Base-by-base conservation (phyloP, 2,329 filamentous ascomycete genomes). In the Alternaria atra region DNA sequence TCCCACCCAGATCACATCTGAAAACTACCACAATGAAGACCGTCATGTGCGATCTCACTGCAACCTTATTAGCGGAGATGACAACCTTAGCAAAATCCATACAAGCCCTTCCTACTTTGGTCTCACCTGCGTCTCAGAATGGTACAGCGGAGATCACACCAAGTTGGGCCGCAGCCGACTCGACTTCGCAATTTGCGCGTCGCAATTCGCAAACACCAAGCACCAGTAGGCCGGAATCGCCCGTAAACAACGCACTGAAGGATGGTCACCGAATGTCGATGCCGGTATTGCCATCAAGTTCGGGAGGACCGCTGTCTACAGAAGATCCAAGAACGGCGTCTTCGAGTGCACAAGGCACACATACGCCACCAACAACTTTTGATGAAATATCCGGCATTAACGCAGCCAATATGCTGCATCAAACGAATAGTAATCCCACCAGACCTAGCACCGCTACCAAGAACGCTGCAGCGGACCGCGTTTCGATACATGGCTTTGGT, bases 261-360 rank as follows among this genome's bases (percentile, higher is more conserved):
- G 82, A 84, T 51, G 83, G 88, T 44, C 83, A 87, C 60, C 89
- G 92, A 63, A 93, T 94, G 90, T 94, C 92, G 1, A 91, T 94
- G 89, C 92, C 91, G 13, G 85, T 86, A 20, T 83, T 84, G 29
- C 86, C 68, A 79, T 86, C 75, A 6, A 61, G 67, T 12, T 67
- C 74, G 3, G 71, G 72, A 48, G 63, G 61, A 12, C 61, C 71
- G 4, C 46, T 73, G 23, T 61, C 65, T 4, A 58, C 60, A 17
- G 76, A 77, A 20, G 72, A 75, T 48, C 61, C 72, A 12, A 69
- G 72, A 55, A 60, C 71, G 40, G 58, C 69, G 39, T 75, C 72
- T 46, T 68, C 73, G 27, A 68, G 64, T 15, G 61, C 68, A 7
- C 70, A 76, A 63, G 73, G 69, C 5, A 62, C 71, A 44, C 68